Percentiles rank a stretch among this genome's conserved stretches.
phyloP scores from a whole-genome alignment of 2,329 filamentous ascomycete species.

The Botrytis fabae region DNA sequence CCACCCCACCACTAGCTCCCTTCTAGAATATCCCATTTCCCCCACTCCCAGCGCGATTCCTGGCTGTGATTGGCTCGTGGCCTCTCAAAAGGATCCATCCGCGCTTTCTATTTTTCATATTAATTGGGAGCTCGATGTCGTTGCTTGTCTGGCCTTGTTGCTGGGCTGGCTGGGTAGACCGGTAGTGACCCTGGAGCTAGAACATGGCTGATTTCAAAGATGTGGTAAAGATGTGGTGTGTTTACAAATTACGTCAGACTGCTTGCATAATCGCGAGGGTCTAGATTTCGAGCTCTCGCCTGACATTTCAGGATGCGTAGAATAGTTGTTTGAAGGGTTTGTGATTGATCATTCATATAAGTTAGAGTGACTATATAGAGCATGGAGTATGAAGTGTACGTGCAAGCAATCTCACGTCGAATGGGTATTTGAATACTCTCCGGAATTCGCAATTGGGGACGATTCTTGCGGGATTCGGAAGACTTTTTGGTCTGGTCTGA shows the following conservation, averaged over 20 bases:
- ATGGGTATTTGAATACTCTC: too few relatives aligned
- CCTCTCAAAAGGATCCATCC: not conserved
- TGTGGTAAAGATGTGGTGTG: not conserved
- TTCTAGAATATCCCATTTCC: not conserved
- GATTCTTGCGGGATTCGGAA: not conserved
- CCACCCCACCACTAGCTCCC: constrained; percentile 11
- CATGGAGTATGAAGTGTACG: not conserved
- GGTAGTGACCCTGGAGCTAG: constrained; percentile 1
- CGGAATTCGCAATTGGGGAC: not conserved
- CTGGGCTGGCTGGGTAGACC: not conserved
- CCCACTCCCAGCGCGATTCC: not conserved
- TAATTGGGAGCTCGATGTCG: not conserved
- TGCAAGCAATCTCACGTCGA: not conserved
- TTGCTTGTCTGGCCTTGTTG: not conserved
- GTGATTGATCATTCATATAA: too few relatives aligned
- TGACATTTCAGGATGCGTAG: not conserved
- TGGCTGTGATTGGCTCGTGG: not conserved
- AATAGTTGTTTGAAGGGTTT: not conserved
- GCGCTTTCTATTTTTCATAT: not conserved
- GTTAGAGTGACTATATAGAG: too few relatives aligned
- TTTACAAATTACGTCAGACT: constrained; percentile 13
- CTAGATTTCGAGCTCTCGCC: not conserved
- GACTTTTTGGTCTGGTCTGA: not conserved
- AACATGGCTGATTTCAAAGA: constrained; percentile 10
- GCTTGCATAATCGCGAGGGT: constrained; percentile 14